Evolutionary conservation across 441 rosid genomes (phyloP), one percentile per base, ranked within the genome.

Genomic region (Bocquillonia castaneifolia): DNA sequence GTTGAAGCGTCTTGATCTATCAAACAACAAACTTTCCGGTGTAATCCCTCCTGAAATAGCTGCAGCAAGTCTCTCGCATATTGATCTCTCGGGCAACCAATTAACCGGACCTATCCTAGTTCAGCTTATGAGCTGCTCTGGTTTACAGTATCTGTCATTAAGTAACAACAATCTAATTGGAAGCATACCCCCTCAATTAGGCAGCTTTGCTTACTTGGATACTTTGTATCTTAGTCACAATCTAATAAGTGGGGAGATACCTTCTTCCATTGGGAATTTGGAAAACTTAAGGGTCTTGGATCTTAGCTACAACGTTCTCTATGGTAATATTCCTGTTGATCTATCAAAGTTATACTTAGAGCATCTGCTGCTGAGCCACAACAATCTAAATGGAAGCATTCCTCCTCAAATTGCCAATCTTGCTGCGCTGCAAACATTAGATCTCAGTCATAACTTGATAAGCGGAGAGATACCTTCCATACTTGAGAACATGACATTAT

Each of bases 221-320:
- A 59, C 63, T 59, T 20, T 20, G 13, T 2, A 37, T 37, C 47
- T 59, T 20, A 59, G 18, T 59, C 63, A 37, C 31, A 59, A 59
- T 18, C 12, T 10, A 36, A 20, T 59, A 2, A 10, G 28, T 3
- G 9, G 50, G 39, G 50, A 39, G 32, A 59, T 59, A 36, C 48
- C 48, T 23, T 36, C 5, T 20, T 39, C 31, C 7, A 8, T 59
- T 37, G 64, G 64, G n/a, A 37, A 59, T 2, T 25, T 39, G 17
- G 42, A 9, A 40, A 39, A 13, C 5, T 20, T 59, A 22, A 13
- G 3, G 25, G 20, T n/a, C 7, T 37, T 59, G n/a, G 45, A 37
- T 59, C 23, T 59, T 29, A 57, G 61, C 61, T 14, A 57, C 42
- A 57, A 57, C 29, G 1, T 15, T 32, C 42, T 31, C 23, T 17